Base-by-base conservation (phyloP, 139 green algal genomes). In the Picochlorum sp. region DNA sequence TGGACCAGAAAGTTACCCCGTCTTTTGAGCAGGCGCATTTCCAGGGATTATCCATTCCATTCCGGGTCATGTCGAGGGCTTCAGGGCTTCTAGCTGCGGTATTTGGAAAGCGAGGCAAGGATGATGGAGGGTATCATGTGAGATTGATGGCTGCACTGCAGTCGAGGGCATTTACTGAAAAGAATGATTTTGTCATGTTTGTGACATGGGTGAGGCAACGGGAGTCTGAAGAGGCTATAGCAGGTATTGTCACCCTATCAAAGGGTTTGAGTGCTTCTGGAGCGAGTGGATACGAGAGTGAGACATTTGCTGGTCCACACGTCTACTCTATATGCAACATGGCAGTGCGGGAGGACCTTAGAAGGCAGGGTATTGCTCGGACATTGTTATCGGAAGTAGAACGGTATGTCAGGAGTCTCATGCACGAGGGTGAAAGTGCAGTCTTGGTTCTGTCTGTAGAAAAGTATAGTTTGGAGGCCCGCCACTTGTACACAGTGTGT, bases 71-170 rank as follows among this genome's bases (percentile, higher is more conserved):
- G 23, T 20, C 51, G 23, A 34, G 23, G 18, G 51, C 23, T 0
- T 20, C 51, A 15, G n/a, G 13, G 21, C 51, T 59, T 1, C 31
- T 59, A 28, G 51, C 51, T 9, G 6, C n/a, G 21, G 51, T 34
- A 38, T 59, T 59, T 59, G 51, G 51, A 34, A 23, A 59, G n/a
- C 8, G n/a, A 11, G 20, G 23, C 51, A 34, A 59, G 13, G 20
- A 28, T 34, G 20, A 28, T 34, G 51, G 20, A 14, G 51, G 23
- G 23, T 38, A 59, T 15, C 51, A 59, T 18, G 15, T 65, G 11
- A 57, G 64, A 49, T 60, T 74, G 21, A 56, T 74, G 31, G 49
- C 49, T 11, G 60, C 60, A 11, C 28, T 74, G n/a, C 60, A 74
- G 45, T 61, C 34, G 20, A 38, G 49, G 15, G 60, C 45, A 18